phyloP scores from a whole-genome alignment of 176 grass and related monocot species.

The Phragmites australis region DNA sequence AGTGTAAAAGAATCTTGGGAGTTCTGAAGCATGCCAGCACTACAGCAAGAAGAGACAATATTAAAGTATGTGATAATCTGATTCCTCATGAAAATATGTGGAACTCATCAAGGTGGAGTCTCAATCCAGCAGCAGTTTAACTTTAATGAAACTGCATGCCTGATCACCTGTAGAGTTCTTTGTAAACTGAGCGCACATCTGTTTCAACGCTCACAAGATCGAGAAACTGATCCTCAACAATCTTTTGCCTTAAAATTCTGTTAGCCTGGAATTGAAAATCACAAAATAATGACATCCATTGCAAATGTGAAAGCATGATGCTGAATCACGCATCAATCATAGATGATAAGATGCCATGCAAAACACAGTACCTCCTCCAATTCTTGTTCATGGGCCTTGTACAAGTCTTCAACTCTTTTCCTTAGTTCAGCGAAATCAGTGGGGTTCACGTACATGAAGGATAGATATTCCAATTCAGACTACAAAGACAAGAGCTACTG shows the following conservation, averaged over 20 bases:
- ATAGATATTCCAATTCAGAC: slow-evolving; percentile 95
- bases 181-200: slow-evolving; percentile 80
- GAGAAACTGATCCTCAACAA: slow-evolving; percentile 86
- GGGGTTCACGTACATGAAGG: slow-evolving; percentile 90
- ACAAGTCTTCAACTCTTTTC: slow-evolving; percentile 86
- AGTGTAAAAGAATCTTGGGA: slow-evolving; percentile 10
- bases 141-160: slow-evolving; percentile 7
- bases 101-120: slow-evolving; percentile 6
- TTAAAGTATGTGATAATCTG: neutral
- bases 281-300: slow-evolving; percentile 30
- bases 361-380: slow-evolving; percentile 77
- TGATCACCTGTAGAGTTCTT: slow-evolving; percentile 92
- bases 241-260: slow-evolving; percentile 77
- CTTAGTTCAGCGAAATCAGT: slow-evolving; percentile 69
- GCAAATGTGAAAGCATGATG: slow-evolving; percentile 32
- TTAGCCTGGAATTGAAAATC: slow-evolving; percentile 69
- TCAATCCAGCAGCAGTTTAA: slow-evolving; percentile 28
- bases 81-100: neutral
- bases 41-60: slow-evolving; percentile 7
- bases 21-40: neutral
- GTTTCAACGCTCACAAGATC: slow-evolving; percentile 82
- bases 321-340: neutral
- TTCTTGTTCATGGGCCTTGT: slow-evolving; percentile 80
- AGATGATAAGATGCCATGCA: slow-evolving; percentile 9
- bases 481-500: slow-evolving; percentile 46